Evolutionary conservation across 306 rosid species (phyloP), one percentile per base, ranked within the genome.

Genomic region (Rosa rugosa): DNA sequence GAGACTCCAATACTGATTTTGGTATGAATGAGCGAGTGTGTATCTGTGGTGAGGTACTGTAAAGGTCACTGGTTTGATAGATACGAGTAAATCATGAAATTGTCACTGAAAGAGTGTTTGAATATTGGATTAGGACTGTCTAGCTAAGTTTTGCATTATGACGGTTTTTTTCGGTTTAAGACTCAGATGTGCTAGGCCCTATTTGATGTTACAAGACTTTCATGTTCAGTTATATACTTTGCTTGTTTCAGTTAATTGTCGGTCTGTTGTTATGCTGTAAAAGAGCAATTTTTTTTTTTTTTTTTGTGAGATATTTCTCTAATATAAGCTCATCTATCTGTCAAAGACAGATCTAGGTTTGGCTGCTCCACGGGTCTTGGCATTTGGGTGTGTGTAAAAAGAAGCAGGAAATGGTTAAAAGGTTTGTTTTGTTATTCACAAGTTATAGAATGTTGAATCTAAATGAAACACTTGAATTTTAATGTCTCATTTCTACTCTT

Each of bases 321-420:
- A 11, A 75, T 3, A 75, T 3, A 25, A 75, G 71, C 25, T 38
- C 50, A 75, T 83, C 62, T 56, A 67, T 74, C 73, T 80, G 63
- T 80, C 59, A 34, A 34, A 57, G 51, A 16, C 76, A 83, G 80
- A 57, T 53, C 64, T 65, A 63, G 64, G 50, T 38, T 77, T 49
- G 56, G 40, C 74, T 69, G 66, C 65, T 27, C 70, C 42, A 22
- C 50, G 34, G 81, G 71, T 80, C 71, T 72, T 80, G 79, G 34
- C 38, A 77, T 71, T 84, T 73, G 72, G 85, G 85, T 70, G 74
- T 76, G 80, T 74, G 20, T 75, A 59, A 60, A 77, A 72, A 65
- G 87, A 73, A 84, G 77, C 83, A 79, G 87, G 92, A 90, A 91
- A 92, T 92, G 97, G 89, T 90, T 90, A 87, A 85, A 84, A 92